phyloP scores from a whole-genome alignment of 345 rosid species.

The Odontarrhena argentea region DNA sequence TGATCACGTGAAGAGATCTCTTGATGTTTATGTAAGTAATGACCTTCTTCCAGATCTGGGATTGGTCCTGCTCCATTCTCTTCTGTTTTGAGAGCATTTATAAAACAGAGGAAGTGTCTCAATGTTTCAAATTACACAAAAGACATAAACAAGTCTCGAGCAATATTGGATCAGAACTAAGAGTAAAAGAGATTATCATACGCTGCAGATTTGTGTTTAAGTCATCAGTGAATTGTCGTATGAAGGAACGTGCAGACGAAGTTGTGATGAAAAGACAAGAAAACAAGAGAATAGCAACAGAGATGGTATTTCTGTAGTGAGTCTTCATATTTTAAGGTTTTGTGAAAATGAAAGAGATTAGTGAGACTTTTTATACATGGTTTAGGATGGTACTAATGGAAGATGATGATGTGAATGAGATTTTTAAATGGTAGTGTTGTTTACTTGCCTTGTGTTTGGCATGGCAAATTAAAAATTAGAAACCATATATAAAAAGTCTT shows the following conservation, averaged over 20 bases:
- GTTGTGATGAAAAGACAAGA: not conserved
- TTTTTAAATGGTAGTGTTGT: too few relatives aligned
- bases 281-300: not conserved
- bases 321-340: conserved; percentile 3
- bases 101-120: not conserved
- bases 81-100: conserved; percentile 1
- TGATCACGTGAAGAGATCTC: conserved; percentile 10
- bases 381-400: too few relatives aligned
- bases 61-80: not conserved
- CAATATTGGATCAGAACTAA: too few relatives aligned
- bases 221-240: conserved; percentile 19
- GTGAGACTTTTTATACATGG: not conserved
- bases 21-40: not conserved
- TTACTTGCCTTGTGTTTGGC: too few relatives aligned
- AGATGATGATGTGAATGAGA: too few relatives aligned
- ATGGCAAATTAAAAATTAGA: too few relatives aligned
- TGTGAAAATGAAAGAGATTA: not conserved
- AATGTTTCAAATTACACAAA: not conserved
- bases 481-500: too few relatives aligned
- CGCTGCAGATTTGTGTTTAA: conserved; percentile 14
- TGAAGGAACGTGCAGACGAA: not conserved
- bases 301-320: not conserved
- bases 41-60: not conserved
- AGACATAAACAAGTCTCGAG: not conserved
- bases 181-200: not conserved